These are phyloP conservation scores for Penicillium sp. DNA, from an alignment of 2,329 filamentous ascomycete genomes.

Conservation along the genomic window DNA sequence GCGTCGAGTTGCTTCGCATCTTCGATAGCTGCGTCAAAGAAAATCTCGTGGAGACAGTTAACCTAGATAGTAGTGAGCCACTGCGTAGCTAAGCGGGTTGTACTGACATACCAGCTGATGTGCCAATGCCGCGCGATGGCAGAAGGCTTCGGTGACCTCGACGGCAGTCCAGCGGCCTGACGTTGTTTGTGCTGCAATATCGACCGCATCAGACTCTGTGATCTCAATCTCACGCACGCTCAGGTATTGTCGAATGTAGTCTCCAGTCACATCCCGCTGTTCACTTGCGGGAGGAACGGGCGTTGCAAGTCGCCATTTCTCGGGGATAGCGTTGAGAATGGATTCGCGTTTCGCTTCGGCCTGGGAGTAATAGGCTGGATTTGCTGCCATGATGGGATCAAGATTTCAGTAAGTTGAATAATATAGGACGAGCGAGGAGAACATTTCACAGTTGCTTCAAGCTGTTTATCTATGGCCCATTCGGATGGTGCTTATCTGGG, in stretches of 20 bases:
- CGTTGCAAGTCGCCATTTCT: slow-evolving; percentile 53
- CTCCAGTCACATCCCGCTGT: slow-evolving; percentile 56
- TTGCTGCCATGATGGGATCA: slow-evolving; percentile 17
- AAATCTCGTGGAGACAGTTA: slow-evolving; percentile 55
- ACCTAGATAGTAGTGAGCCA: slow-evolving; percentile 26
- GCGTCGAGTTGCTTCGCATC: slow-evolving; percentile 51
- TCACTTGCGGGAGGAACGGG: slow-evolving; percentile 50
- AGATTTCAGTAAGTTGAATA: no score
- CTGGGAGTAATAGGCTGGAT: slow-evolving; percentile 48
- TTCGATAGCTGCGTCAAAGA: slow-evolving; percentile 53
- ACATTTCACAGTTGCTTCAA: no score
- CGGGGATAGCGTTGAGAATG: slow-evolving; percentile 54
- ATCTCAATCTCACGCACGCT: slow-evolving; percentile 56
- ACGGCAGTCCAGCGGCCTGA: slow-evolving; percentile 56
- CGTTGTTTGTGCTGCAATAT: slow-evolving; percentile 55
- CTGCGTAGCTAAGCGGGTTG: no score
- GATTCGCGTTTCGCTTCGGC: slow-evolving; percentile 55
- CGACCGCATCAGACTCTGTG: slow-evolving; percentile 59
- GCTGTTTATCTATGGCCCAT: background rate
- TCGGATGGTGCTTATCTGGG: slow-evolving; percentile 5
- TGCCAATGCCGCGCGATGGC: slow-evolving; percentile 55
- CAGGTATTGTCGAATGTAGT: slow-evolving; percentile 57
- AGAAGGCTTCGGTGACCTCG: slow-evolving; percentile 56
- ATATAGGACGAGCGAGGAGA: no score
- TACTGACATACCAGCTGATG: slow-evolving; percentile 53